Percentiles rank a stretch among this genome's conserved stretches.
Evolutionary conservation across 2,329 filamentous ascomycete genomes (phyloP).

Genomic region (Diaporthe capsici): DNA sequence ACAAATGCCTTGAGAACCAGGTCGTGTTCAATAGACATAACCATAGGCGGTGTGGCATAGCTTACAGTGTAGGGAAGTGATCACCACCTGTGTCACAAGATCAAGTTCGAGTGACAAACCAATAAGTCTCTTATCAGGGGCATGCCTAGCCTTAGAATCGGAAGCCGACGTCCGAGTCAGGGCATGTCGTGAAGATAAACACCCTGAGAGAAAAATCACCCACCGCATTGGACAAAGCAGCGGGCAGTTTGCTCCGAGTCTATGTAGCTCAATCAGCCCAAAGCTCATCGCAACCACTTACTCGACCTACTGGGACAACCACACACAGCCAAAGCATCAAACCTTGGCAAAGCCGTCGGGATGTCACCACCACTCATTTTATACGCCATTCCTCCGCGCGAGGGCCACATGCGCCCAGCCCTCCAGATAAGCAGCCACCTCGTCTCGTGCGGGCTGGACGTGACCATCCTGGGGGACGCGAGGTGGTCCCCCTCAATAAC

Average conservation of each 20-base stretch:
- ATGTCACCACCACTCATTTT: conserved; percentile 30
- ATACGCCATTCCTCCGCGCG: conserved; percentile 31
- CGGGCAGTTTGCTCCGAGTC: not conserved
- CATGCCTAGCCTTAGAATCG: not conserved
- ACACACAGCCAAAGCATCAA: not conserved
- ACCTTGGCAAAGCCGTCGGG: not conserved
- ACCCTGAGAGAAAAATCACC: not conserved
- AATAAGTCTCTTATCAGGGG: not conserved
- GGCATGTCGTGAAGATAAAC: not conserved
- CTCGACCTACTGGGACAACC: too few species aligned
- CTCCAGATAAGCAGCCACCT: conserved; percentile 37
- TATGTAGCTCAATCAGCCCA: too few species aligned
- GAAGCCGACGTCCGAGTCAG: conserved; percentile 6
- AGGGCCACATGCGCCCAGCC: conserved; percentile 38
- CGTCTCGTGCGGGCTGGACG: conserved; percentile 29
- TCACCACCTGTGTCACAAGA: not conserved
- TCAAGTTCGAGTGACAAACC: not conserved
- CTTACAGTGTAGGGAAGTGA: not conserved
- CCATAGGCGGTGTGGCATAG: not conserved
- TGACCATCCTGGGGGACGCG: conserved; percentile 19
- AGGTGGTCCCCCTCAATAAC: conserved; percentile 27
- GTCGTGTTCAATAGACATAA: not conserved
- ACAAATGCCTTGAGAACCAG: not conserved
- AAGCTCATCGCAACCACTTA: too few species aligned
- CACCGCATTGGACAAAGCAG: not conserved